Evolutionary conservation across 2,329 filamentous ascomycete species (phyloP), one percentile per base, ranked within the genome.

Genomic region (Pyrenophora graminea): DNA sequence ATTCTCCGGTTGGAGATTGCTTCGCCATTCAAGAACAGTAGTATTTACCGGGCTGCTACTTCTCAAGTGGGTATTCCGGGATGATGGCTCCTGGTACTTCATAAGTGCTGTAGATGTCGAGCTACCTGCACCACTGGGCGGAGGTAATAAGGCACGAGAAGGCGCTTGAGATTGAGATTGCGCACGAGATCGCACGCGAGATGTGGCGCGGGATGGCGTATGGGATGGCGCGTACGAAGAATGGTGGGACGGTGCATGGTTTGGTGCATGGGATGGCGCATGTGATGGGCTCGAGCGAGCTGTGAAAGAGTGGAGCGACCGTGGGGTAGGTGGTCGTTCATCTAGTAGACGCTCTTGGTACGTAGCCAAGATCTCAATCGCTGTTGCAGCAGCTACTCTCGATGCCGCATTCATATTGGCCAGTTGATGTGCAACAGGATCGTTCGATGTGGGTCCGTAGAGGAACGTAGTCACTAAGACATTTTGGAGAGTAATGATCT

Each of bases 401-500:
- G 68, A 73, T 21, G 69, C 68, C 27, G 59, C 60, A n/a, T 66
- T 55, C 10, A 73, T 51, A 17, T 57, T 67, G 5, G 59, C 58
- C 4, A 73, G 47, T 34, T 72, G 70, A 46, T 67, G 66, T 9
- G 66, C 65, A 45, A 72, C 66, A 10, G 69, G 54, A 13, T 71
- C 63, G 4, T 56, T 48, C 8, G 68, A 71, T 8, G 66, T 66
- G 17, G 70, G 70, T 6, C 70, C 70, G 45, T 73, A 72, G 2
- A 73, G 56, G 45, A 71, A 70, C 1, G 64, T 71, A 1, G 59
- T 66, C 8, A 73, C 62, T 12, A 73, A 47, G 1, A 64, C 59
- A 9, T 59, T 65, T 46, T 73, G 70, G 1, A 73, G 61, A 7
- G 56, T 59, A n/a, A 73, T 73, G 36, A 73, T 70, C 33, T 72